Conservation (phyloP, 352 stramenopile genomes). For the Globisporangium echinulatum region DNA sequence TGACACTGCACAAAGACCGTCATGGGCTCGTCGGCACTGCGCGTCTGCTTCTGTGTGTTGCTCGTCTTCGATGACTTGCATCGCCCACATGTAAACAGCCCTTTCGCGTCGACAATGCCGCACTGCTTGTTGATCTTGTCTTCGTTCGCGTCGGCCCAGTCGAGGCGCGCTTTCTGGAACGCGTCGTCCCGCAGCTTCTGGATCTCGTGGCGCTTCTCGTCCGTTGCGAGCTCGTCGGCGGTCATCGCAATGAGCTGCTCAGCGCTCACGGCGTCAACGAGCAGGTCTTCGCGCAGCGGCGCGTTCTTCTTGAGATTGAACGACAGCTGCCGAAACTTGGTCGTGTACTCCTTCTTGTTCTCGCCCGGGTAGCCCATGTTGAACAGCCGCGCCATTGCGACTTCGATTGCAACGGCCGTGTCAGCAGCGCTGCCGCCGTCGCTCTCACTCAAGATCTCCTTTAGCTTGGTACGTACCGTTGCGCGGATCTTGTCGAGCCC, state of each 20-base stretch:
- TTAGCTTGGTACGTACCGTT: constrained; percentile 75
- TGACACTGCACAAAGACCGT: constrained; percentile 96
- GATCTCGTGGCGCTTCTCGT: constrained; percentile 83
- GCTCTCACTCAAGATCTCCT: constrained; percentile 56
- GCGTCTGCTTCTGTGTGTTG: constrained; percentile 97
- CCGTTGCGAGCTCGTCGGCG: constrained; percentile 79
- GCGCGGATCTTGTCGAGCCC: constrained; percentile 70
- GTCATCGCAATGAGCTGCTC: constrained; percentile 81
- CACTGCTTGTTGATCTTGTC: constrained; percentile 91
- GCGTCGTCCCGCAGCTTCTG: constrained; percentile 77
- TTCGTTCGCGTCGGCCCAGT: constrained; percentile 88
- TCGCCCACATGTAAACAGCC: constrained; percentile 87
- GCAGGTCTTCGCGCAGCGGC: constrained; percentile 66
- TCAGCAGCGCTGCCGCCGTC: constrained; percentile 45
- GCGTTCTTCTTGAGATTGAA: constrained; percentile 92
- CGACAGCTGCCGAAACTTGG: constrained; percentile 83
- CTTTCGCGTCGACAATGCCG: constrained; percentile 71
- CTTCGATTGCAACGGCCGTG: constrained; percentile 61
- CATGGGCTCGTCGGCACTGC: constrained; percentile 97
- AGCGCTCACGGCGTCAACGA: constrained; percentile 57
- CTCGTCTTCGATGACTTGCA: constrained; percentile 96
- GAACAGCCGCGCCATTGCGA: constrained; percentile 68
- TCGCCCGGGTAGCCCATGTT: constrained; percentile 58
- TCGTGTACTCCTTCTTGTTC: constrained; percentile 87
- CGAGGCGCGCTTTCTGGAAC: constrained; percentile 78